Base-by-base conservation (phyloP, 371 early-diverging fungal species). In the Blakeslea trispora region DNA sequence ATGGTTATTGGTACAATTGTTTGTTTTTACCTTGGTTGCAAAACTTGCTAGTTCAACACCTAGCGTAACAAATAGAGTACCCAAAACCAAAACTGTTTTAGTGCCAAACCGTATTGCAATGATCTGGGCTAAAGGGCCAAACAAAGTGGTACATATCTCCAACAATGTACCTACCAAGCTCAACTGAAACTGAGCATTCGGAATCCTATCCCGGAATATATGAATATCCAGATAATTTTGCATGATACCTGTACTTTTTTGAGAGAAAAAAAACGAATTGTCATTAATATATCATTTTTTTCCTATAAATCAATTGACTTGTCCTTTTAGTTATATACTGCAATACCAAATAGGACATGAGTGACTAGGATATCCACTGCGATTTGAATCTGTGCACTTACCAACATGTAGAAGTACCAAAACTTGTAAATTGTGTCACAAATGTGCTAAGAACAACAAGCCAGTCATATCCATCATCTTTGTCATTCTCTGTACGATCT, bases 391-490 rank as follows among this genome's bases (percentile, higher is more conserved):
- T n/a, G n/a, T n/a, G n/a, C 15, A 45, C 31, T 57, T 71, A 74
- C 75, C 75, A 74, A 22, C 57, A 57, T 32, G 63, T 37, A 43
- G 69, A 60, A 3, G 57, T 55, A 18, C 88, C 87, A 50, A 85
- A 81, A n/a, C 76, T 71, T 44, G 72, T 73, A 58, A 83, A 72
- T 48, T 82, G 79, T 48, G 77, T 77, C 18, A 84, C 41, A 61
- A 82, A 86, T 6, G 79, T 75, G 4, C 83, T 71, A 0, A 71
- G 53, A 15, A 85, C 81, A 4, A 84, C 81, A 1, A 79, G 45
- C 87, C 87, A 89, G 2, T 79, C 87, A 32, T 75, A 77, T 3
- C 72, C 58, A 40, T 85, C 82, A 47, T 84, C 86, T 14, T 40
- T 17, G 13, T 32, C 57, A n/a, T n/a, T n/a, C n/a, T n/a, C n/a